Percentiles rank a stretch among this genome's conserved stretches.
phyloP scores from a whole-genome alignment of 2,329 filamentous ascomycete genomes.

The Pseudonectria foliicola region DNA sequence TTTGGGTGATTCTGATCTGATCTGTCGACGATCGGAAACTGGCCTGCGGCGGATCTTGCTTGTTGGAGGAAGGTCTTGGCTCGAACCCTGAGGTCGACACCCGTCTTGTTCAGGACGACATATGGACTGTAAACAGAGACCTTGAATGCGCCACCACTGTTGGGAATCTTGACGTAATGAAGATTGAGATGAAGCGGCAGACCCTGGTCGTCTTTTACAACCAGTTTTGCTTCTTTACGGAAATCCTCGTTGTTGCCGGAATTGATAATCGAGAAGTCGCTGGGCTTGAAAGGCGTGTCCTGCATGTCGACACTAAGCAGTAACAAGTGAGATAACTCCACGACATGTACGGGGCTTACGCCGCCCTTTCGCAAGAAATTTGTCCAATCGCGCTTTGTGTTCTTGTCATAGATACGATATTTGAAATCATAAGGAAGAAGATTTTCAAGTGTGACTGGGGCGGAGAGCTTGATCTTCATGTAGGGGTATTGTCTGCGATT shows the following conservation, averaged over 20 bases:
- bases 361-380: conserved; percentile 97
- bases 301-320: conserved; percentile 94
- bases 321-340: conserved; percentile 88
- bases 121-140: conserved; percentile 94
- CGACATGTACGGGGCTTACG: conserved; percentile 93
- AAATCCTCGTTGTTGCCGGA: conserved; percentile 83
- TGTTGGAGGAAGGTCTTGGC: conserved; percentile 85
- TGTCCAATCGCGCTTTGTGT: conserved; percentile 97
- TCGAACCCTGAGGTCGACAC: conserved; percentile 77
- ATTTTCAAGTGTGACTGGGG: conserved; percentile 91
- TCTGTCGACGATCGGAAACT: conserved; percentile 51
- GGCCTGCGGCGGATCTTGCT: conserved; percentile 75
- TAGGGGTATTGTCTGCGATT: conserved; percentile 71
- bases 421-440: conserved; percentile 97
- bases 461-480: conserved; percentile 87
- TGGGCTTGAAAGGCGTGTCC: conserved; percentile 88
- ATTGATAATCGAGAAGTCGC: conserved; percentile 97
- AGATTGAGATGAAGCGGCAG: conserved; percentile 73
- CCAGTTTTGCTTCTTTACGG: conserved; percentile 68
- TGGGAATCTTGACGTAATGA: conserved; percentile 83
- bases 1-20: conserved; percentile 55
- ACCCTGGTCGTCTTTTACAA: conserved; percentile 79
- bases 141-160: conserved; percentile 93
- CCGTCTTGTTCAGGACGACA: conserved; percentile 90
- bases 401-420: conserved; percentile 97